A percentile compares a stretch with the other conserved stretches of the same genome.
Conservation (phyloP, 1,139 yeast species). For the Geotrichum australiense region DNA sequence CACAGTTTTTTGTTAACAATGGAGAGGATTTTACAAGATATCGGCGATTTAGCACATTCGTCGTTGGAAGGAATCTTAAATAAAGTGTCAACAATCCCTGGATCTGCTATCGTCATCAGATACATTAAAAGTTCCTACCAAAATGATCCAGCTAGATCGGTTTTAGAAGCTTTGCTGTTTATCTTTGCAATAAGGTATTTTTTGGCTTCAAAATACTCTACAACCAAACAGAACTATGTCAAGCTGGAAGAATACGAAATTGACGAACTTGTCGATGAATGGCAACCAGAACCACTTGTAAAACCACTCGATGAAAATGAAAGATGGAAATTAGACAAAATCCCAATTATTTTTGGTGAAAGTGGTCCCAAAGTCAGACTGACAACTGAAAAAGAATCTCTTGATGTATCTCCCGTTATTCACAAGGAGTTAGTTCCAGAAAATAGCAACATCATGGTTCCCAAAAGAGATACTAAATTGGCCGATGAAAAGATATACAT, state of each 20-base stretch:
- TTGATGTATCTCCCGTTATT: constrained; percentile 17
- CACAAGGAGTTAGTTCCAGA: constrained; percentile 7
- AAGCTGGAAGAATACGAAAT: constrained; percentile 59
- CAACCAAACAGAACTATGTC: constrained; percentile 66
- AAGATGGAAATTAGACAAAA: constrained; percentile 52
- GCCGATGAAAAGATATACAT: constrained; percentile 23
- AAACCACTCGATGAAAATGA: constrained; percentile 47
- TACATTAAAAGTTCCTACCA: constrained; percentile 87
- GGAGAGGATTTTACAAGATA: constrained; percentile 22
- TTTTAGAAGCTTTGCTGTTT: constrained; percentile 69
- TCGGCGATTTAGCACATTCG: constrained; percentile 26
- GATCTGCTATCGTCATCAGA: constrained; percentile 66
- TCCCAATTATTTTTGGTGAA: constrained; percentile 58
- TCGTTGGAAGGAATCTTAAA: constrained; percentile 24
- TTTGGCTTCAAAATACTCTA: constrained; percentile 71
- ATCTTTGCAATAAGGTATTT: constrained; percentile 85
- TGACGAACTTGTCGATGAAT: constrained; percentile 78
- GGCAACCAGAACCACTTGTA: constrained; percentile 85
- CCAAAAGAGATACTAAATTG: constrained; percentile 21
- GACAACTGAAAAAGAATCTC: constrained; percentile 17
- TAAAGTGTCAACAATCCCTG: constrained; percentile 48
- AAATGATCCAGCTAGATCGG: constrained; percentile 86
- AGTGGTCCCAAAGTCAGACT: constrained; percentile 47
- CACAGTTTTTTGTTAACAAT: constrained; percentile 12
- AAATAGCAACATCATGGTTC: constrained; percentile 3